phyloP scores from a whole-genome alignment of 352 stramenopile genomes.

The Lagenidium giganteum region DNA sequence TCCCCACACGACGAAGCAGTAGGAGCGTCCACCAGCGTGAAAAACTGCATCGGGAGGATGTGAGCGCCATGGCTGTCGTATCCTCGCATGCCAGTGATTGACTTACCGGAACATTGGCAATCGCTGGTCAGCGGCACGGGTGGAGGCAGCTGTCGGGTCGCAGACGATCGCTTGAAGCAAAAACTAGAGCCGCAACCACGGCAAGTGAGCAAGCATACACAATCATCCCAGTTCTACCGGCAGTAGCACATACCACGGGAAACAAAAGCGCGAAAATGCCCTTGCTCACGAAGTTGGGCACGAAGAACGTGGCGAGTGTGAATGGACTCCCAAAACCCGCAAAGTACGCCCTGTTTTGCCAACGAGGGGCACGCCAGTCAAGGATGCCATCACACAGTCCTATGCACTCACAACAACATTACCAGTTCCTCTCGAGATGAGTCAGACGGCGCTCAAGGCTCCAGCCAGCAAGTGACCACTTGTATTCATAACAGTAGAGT shows the following conservation, averaged over 20 bases:
- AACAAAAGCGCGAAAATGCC: slow-evolving; percentile 87
- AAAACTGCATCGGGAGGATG: slow-evolving; percentile 33
- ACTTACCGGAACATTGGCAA: slow-evolving; percentile 72
- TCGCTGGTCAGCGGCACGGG: slow-evolving; percentile 35
- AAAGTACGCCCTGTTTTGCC: slow-evolving; percentile 65
- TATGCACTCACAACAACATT: background rate
- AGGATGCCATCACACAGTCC: background rate
- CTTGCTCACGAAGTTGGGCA: slow-evolving; percentile 88
- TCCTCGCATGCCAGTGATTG: too few species aligned
- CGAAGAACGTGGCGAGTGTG: slow-evolving; percentile 85
- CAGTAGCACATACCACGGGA: slow-evolving; percentile 44
- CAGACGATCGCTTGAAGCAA: slow-evolving; percentile 78
- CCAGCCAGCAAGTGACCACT: slow-evolving; percentile 85
- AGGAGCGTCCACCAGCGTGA: slow-evolving; percentile 82
- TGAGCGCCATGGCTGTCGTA: too few species aligned
- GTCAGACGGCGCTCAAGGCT: slow-evolving; percentile 73
- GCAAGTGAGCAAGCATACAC: background rate
- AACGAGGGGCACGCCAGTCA: background rate
- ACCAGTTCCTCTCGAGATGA: slow-evolving; percentile 84
- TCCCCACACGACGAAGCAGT: slow-evolving; percentile 72
- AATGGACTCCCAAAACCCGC: slow-evolving; percentile 83
- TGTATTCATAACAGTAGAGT: slow-evolving; percentile 91
- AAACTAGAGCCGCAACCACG: slow-evolving; percentile 32
- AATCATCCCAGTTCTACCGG: background rate
- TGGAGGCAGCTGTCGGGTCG: slow-evolving; percentile 58